These are phyloP conservation scores for Skeletonema costatum DNA, from an alignment of 108 stramenopile genomes.

Conservation along the genomic window DNA sequence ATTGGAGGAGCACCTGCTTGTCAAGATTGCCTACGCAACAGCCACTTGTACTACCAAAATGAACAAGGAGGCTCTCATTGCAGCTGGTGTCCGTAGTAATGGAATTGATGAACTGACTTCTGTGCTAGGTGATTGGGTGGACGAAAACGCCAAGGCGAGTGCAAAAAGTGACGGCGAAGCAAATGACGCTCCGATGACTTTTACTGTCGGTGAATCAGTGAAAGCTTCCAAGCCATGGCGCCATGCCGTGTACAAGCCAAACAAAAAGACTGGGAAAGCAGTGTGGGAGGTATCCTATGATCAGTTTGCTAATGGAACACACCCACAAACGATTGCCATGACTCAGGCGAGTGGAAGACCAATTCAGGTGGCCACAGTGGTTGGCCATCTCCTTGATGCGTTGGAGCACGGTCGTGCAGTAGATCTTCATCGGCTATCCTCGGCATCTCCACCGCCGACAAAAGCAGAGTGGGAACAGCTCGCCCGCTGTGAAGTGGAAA, in stretches of 20 bases:
- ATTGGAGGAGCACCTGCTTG: slow-evolving; percentile 62
- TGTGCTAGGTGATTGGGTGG: slow-evolving; percentile 56
- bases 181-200: not conserved
- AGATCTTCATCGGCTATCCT: slow-evolving; percentile 54
- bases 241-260: slow-evolving; percentile 68
- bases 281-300: slow-evolving; percentile 75
- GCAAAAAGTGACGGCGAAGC: not conserved
- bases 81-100: slow-evolving; percentile 69
- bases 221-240: slow-evolving; percentile 55
- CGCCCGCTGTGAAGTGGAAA: slow-evolving; percentile 45
- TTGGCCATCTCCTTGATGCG: slow-evolving; percentile 68
- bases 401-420: slow-evolving; percentile 58
- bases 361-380: slow-evolving; percentile 71
- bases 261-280: slow-evolving; percentile 77
- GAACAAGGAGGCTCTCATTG: slow-evolving; percentile 48
- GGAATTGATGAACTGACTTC: slow-evolving; percentile 56
- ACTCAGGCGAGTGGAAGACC: slow-evolving; percentile 60
- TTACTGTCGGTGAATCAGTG: slow-evolving; percentile 23
- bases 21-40: slow-evolving; percentile 62
- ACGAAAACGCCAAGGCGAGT: slow-evolving; percentile 14
- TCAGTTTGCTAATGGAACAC: slow-evolving; percentile 64
- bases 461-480: slow-evolving; percentile 68
- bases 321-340: slow-evolving; percentile 75
- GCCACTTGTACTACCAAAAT: slow-evolving; percentile 52
- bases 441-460: slow-evolving; percentile 47